phyloP scores from a whole-genome alignment of 257 asterid species.

The Fraxinus excelsior region DNA sequence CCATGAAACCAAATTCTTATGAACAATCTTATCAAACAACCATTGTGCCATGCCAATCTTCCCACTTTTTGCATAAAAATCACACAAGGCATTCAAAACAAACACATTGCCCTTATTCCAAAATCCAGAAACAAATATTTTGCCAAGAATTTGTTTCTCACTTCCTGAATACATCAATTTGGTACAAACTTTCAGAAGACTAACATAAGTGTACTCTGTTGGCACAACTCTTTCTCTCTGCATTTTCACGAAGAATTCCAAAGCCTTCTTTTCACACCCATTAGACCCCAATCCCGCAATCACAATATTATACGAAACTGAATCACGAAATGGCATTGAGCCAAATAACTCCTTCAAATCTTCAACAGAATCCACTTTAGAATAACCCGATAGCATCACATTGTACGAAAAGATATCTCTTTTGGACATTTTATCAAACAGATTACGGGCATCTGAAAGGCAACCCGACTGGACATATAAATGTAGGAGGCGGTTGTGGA shows the following conservation, averaged over 20 bases:
- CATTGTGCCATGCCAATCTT: not conserved
- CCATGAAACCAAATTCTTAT: constrained; percentile 5
- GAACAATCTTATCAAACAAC: not conserved
- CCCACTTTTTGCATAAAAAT: not conserved
- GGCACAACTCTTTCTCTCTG: not conserved
- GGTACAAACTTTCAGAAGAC: not conserved
- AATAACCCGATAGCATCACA: not conserved
- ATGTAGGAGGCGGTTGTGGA: not conserved
- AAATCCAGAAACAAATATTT: not conserved
- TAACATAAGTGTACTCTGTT: not conserved
- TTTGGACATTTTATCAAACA: not conserved
- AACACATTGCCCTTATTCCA: not conserved
- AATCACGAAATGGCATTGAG: not conserved
- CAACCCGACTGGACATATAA: not conserved
- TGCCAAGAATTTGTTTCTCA: not conserved
- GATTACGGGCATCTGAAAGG: not conserved
- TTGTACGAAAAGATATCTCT: not conserved
- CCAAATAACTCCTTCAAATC: not conserved
- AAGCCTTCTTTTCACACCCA: not conserved
- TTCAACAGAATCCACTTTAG: constrained; percentile 1
- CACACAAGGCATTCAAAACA: not conserved
- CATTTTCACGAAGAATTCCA: not conserved
- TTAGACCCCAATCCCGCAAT: not conserved
- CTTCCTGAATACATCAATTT: not conserved
- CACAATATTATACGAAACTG: constrained; percentile 2